Percentiles rank a stretch among this genome's conserved stretches.
Conservation (phyloP, 768 basidiomycete genomes). For the Artomyces pyxidatus region DNA sequence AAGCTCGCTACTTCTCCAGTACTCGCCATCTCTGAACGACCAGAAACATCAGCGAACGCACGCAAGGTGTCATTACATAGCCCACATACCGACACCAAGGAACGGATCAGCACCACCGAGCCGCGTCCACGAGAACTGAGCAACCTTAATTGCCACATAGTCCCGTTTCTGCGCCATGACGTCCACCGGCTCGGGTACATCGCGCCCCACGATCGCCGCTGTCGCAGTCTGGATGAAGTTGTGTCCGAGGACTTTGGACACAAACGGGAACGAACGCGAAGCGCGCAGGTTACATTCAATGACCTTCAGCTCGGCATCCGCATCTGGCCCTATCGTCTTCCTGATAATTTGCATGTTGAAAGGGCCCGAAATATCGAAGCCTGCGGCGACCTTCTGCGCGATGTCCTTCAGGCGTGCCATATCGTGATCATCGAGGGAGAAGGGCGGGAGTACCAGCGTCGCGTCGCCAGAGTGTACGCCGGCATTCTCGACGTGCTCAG, state of each 20-base stretch:
- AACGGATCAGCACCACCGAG: constrained; percentile 94
- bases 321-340: constrained; percentile 47
- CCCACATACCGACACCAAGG: constrained; percentile 78
- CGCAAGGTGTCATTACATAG: neutral
- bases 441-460: constrained; percentile 92
- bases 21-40: constrained; percentile 82
- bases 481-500: constrained; percentile 97
- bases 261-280: constrained; percentile 98
- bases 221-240: constrained; percentile 97
- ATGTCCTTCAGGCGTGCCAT: constrained; percentile 87
- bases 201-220: constrained; percentile 73
- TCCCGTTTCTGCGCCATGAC: constrained; percentile 84
- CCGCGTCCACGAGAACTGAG: constrained; percentile 98
- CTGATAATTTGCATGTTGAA: constrained; percentile 99
- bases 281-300: constrained; percentile 99
- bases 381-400: constrained; percentile 88
- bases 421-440: constrained; percentile 67
- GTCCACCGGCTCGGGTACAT: constrained; percentile 88
- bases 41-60: neutral
- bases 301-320: constrained; percentile 77
- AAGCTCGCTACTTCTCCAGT: constrained; percentile 98
- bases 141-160: constrained; percentile 94
- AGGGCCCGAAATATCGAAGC: constrained; percentile 95
- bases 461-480: constrained; percentile 99
- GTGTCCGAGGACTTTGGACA: constrained; percentile 93